Evolutionary conservation across 2,329 filamentous ascomycete species (phyloP), one percentile per base, ranked within the genome.

Genomic region (Neopestalotiopsis clavispora): DNA sequence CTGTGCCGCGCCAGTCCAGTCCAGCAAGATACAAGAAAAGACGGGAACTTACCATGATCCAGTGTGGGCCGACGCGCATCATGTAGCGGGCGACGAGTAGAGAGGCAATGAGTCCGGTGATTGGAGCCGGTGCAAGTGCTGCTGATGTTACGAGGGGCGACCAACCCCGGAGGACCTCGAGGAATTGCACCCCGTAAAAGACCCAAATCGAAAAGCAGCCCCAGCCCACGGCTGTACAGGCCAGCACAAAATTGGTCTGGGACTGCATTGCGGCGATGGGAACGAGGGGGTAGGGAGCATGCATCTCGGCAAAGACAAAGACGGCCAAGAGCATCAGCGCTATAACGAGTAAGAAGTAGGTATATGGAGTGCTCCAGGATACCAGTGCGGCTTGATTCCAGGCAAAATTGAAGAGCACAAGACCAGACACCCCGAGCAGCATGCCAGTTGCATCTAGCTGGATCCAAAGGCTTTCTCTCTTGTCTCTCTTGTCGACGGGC

Each of bases 381-480:
- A 84, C 83, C 1, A 86, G 78, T 0, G 85, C 83, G 3, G 84
- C 87, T 74, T 90, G 87, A 72, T 90, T 90, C 84, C 86, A 87
- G 2, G 87, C 85, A 67, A 90, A 84, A 72, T 89, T 90, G 75
- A 90, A 80, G 7, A 90, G 77, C 1, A 88, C 79, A 66, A 90
- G 79, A 2, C 83, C 86, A 0, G 81, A 79, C 42, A 90, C 82
- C 3, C 87, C 88, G 3, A 78, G 74, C 23, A 78, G 63, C 28
- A 77, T 75, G 64, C 78, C 78, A 20, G 74, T 65, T n/a, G 74
- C 59, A 67, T 75, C 79, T 58, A 74, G 74, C 70, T 73, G 74
- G n/a, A 65, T 66, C 69, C 70, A 76, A 12, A 73, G 65, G 52
- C 56, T 70, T 67, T 71, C 70, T 23, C 74, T 72, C 59, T 71